Evolutionary conservation across 352 stramenopile species (phyloP).

Genomic region (Globisporangium alternatum): DNA sequence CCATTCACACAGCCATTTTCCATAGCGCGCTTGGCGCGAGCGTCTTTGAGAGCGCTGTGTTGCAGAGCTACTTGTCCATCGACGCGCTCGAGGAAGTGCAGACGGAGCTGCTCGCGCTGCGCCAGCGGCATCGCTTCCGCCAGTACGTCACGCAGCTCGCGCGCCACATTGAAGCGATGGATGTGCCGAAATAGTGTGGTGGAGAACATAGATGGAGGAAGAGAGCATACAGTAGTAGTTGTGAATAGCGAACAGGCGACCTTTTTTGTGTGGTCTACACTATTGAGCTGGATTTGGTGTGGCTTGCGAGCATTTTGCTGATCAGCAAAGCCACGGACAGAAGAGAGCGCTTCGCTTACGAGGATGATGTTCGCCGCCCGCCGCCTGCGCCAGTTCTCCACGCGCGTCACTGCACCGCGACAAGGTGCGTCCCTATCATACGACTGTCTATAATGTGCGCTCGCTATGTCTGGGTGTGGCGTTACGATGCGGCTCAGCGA

Average conservation of each 20-base stretch:
- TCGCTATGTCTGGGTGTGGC: neutral
- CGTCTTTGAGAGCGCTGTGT: conserved; percentile 16
- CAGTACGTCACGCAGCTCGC: conserved; percentile 38
- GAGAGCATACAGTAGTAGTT: neutral
- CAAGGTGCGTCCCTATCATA: conserved; percentile 29
- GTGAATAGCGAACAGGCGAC: neutral
- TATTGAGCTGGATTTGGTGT: neutral
- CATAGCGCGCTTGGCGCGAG: conserved; percentile 18
- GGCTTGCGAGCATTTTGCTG: conserved; percentile 6
- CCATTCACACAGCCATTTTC: conserved; percentile 26
- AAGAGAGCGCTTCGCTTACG: neutral
- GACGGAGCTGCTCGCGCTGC: conserved; percentile 27
- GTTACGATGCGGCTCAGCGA: neutral
- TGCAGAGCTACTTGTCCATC: conserved; percentile 14
- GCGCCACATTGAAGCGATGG: conserved; percentile 15
- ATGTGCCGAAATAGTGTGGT: conserved; percentile 8
- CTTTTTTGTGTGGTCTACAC: conserved; percentile 3
- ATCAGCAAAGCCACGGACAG: conserved; percentile 11
- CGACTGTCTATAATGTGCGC: too few relatives aligned
- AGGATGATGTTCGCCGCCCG: conserved; percentile 32
- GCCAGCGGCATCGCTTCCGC: conserved; percentile 61
- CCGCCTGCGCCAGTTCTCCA: conserved; percentile 40
- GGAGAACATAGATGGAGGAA: neutral
- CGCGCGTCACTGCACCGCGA: conserved; percentile 25
- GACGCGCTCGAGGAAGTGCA: conserved; percentile 30